Evolutionary conservation across 2,329 filamentous ascomycete genomes (phyloP).

Genomic region (Cytospora paraplurivora): DNA sequence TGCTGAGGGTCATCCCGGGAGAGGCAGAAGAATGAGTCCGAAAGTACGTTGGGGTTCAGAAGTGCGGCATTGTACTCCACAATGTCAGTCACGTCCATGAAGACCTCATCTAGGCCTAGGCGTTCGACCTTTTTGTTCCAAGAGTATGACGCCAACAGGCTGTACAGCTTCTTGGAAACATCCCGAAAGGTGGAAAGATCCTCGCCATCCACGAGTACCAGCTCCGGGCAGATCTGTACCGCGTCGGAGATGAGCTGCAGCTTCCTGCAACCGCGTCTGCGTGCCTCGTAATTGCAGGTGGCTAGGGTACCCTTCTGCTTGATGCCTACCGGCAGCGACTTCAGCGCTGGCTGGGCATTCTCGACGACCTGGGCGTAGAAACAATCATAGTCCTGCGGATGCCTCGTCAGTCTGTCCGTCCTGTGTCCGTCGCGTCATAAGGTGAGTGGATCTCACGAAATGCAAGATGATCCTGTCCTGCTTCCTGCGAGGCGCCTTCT

Average conservation of each 20-base stretch:
- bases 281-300: constrained; percentile 92
- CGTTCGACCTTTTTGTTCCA: constrained; percentile 81
- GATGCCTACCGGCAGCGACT: constrained; percentile 74
- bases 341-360: constrained; percentile 73
- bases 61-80: constrained; percentile 77
- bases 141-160: constrained; percentile 69
- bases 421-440: neutral
- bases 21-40: constrained; percentile 77
- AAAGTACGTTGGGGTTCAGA: constrained; percentile 66
- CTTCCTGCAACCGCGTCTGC: constrained; percentile 73
- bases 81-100: constrained; percentile 82
- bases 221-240: constrained; percentile 75
- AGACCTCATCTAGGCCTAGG: constrained; percentile 89
- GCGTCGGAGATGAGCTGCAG: constrained; percentile 85
- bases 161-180: constrained; percentile 78
- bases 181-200: constrained; percentile 84
- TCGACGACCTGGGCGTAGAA: constrained; percentile 95
- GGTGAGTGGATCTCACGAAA: constrained; percentile 60
- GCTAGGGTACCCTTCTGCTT: constrained; percentile 93
- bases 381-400: constrained; percentile 73
- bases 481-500: constrained; percentile 47
- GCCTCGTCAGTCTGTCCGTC: neutral
- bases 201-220: constrained; percentile 84
- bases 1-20: constrained; percentile 70
- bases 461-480: constrained; percentile 75